These are phyloP conservation scores for Coemansia sp. DNA, from an alignment of 192 early-diverging fungal species.

Conservation along the genomic window DNA sequence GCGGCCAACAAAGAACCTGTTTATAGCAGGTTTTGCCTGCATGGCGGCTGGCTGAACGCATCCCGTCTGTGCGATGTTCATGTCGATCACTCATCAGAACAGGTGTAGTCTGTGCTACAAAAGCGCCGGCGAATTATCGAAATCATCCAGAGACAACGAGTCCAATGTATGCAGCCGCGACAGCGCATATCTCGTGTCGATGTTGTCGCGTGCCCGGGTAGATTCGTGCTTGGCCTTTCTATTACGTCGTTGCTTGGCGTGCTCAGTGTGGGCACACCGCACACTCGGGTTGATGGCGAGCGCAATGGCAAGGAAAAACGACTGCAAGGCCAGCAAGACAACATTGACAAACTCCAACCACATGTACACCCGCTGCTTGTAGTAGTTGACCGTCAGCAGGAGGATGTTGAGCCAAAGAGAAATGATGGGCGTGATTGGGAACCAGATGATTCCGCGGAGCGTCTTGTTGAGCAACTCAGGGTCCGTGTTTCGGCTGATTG, in stretches of 20 bases:
- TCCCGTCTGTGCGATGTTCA: background rate
- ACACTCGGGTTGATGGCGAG: slow-evolving; percentile 31
- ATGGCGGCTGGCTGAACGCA: background rate
- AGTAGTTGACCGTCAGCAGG: slow-evolving; percentile 21
- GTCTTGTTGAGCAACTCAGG: slow-evolving; percentile 26
- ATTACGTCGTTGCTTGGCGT: background rate
- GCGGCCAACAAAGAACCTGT: background rate
- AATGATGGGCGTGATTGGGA: slow-evolving; percentile 35
- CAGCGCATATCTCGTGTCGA: background rate
- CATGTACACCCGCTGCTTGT: slow-evolving; percentile 11
- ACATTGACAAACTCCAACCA: slow-evolving; percentile 32
- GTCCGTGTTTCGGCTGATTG: background rate
- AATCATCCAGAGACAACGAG: background rate
- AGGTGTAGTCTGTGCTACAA: background rate
- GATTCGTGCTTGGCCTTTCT: background rate
- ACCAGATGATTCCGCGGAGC: slow-evolving; percentile 33
- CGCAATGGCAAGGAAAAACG: slow-evolving; percentile 28
- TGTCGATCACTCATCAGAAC: background rate
- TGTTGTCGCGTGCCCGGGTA: background rate
- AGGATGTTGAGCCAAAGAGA: slow-evolving; percentile 41
- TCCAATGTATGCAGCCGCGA: background rate
- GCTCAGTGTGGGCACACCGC: slow-evolving; percentile 2
- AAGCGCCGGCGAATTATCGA: background rate
- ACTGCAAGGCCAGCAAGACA: slow-evolving; percentile 33
- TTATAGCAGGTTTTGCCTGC: background rate